Evolutionary conservation across 2,329 filamentous ascomycete species (phyloP).

Genomic region (Colletotrichum lini): DNA sequence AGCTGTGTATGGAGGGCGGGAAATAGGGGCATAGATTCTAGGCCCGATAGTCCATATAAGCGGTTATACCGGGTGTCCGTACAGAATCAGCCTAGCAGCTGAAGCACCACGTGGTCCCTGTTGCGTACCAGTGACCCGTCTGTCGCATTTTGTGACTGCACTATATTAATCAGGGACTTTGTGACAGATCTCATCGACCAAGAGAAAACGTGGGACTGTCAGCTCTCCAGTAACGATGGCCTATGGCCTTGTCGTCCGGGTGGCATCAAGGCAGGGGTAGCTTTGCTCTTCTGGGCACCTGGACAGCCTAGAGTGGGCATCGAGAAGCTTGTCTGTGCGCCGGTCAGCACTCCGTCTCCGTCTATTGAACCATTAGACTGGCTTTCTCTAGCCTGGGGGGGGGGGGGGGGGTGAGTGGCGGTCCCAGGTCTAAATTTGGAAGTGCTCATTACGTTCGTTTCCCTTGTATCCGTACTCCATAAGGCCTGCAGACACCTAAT

Average conservation of each 20-base stretch:
- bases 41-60: not conserved
- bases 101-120: constrained; percentile 6
- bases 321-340: constrained; percentile 22
- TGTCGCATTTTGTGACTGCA: not conserved
- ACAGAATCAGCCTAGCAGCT: too few species aligned
- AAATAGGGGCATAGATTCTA: not conserved
- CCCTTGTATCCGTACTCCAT: too few species aligned
- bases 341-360: constrained; percentile 7
- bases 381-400: not conserved
- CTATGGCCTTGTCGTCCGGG: not conserved
- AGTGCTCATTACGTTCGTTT: not conserved
- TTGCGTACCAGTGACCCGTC: constrained; percentile 3
- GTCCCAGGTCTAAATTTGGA: constrained; percentile 22
- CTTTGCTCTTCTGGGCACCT: constrained; percentile 22
- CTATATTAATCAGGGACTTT: not conserved
- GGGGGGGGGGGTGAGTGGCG: not conserved
- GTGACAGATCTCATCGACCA: constrained; percentile 18
- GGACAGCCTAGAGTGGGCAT: constrained; percentile 12
- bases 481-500: constrained; percentile 5
- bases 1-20: not conserved
- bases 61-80: not conserved
- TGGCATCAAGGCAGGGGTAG: constrained; percentile 15
- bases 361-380: not conserved
- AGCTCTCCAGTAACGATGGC: constrained; percentile 20
- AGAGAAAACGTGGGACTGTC: constrained; percentile 37